Base-by-base conservation (phyloP, 1,284 basidiomycete species). In the Porogramme epimiltina region DNA sequence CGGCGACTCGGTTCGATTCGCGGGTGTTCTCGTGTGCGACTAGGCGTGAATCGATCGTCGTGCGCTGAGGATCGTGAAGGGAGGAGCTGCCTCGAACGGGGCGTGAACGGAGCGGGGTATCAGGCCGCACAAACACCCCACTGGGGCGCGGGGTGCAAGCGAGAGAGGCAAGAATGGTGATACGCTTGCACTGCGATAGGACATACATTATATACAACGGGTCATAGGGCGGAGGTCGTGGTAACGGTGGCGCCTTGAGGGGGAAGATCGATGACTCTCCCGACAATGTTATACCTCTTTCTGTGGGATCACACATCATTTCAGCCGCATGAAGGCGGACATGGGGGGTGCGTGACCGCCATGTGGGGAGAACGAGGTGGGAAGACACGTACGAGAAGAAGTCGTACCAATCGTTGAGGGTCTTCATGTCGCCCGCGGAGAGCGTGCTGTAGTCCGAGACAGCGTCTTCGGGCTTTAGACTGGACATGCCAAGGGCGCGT, bases 331-430 rank as follows among this genome's bases (percentile, higher is more conserved):
- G 25, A 13, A 18, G 33, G 20, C 13, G 5, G 20, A 15, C 38
- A 22, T 10, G 43, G 19, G 11, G 11, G 1, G 34, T 18, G 28
- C 13, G 13, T 31, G 6, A 8, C 28, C 28, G 13, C 28, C 13
- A 34, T 13, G n/a, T n/a, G n/a, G n/a, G n/a, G n/a, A n/a, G n/a
- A n/a, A n/a, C n/a, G n/a, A n/a, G 20, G 16, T 31, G 45, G 19
- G 47, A 42, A 16, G 10, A 59, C 28, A 78, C 83, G 69, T 73
- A 87, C 75, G 73, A 65, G 68, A 89, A 89, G 73, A 95, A 96
- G 5, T 76, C 65, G 67, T 89, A 80, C 96, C 96, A 98, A 63
- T 97, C 93, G 58, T 97, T 81, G 47, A 98, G 77, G 1, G 93
- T 91, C 71, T 93, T 93, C 69, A 74, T 70, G 66, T 97, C 91